Evolutionary conservation across 2,329 filamentous ascomycete species (phyloP), one percentile per base, ranked within the genome.

Genomic region (Aspergillus versicolor): DNA sequence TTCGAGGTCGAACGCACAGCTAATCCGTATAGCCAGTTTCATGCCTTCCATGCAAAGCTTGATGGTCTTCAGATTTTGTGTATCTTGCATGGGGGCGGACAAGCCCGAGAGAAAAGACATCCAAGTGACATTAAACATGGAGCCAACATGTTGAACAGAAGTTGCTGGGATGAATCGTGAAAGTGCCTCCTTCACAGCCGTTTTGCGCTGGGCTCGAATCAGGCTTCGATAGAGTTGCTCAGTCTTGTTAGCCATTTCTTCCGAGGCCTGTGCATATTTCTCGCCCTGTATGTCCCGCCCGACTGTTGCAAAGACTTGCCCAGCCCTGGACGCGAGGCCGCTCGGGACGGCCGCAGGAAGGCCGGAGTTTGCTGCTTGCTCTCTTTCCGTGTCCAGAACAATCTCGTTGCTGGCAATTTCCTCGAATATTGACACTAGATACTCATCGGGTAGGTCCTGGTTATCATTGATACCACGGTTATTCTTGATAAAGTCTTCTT

Each of bases 41-140:
- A 97, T 91, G 3, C 94, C 94, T 69, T 99, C 93, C 67, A 99
- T 88, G 68, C 94, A 99, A 6, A 96, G 77, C 70, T 88, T 91
- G 73, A 97, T 92, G 15, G 94, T 90, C 64, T 97, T 92, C 4
- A 96, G 81, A 67, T 97, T 97, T 65, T 96, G 90, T 0, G 91
- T 89, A 70, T 96, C 92, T 66, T 97, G 94, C 72, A 94, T 92
- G 65, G 95, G 90, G 50, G 90, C 92, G 1, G 93, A 97, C 24
- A 99, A 82, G 0, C 92, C 92, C 5, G 93, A 97, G 68, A 99
- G 89, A 74, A 97, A 95, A 9, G 93, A 96, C 93, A 97, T 99
- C 94, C 94, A 99, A 0, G 92, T 95, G 22, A 96, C 92, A 67
- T 96, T 92, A 70, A 99, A 97, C 94, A 99, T 99, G 0, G 94